Conservation (phyloP, 441 rosid genomes). For the Sinapis alba region DNA sequence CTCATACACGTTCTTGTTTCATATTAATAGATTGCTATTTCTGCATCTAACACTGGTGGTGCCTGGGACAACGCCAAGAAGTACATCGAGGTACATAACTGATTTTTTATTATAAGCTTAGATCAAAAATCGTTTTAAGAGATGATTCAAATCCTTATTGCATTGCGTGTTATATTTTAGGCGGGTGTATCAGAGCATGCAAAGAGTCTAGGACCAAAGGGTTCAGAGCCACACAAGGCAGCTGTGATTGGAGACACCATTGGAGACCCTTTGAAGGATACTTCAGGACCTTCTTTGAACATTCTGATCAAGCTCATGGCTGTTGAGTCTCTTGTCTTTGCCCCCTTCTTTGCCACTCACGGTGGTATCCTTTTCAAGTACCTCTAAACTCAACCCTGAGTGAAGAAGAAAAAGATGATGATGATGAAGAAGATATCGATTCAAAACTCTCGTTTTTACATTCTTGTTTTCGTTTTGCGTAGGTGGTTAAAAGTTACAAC, state of each 20-base stretch:
- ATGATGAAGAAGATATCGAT: slow-evolving; percentile 11
- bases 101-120: not conserved
- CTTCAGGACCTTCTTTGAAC: slow-evolving; percentile 75
- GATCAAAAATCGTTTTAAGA: not conserved
- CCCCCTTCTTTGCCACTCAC: slow-evolving; percentile 76
- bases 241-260: slow-evolving; percentile 79
- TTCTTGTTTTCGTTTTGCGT: slow-evolving; percentile 32
- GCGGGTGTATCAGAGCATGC: slow-evolving; percentile 71
- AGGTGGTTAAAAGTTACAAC: slow-evolving; percentile 32
- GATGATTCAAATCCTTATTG: not conserved
- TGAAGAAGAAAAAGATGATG: slow-evolving; percentile 14
- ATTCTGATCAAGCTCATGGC: slow-evolving; percentile 81
- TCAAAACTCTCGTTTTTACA: slow-evolving; percentile 27
- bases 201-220: slow-evolving; percentile 65
- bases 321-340: slow-evolving; percentile 73
- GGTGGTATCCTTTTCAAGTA: slow-evolving; percentile 67
- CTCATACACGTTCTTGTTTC: not conserved
- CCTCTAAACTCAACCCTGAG: slow-evolving; percentile 34
- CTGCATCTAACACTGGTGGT: slow-evolving; percentile 82
- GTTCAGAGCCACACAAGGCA: slow-evolving; percentile 74
- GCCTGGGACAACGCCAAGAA: slow-evolving; percentile 83
- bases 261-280: slow-evolving; percentile 77
- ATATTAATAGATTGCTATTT: slow-evolving; percentile 62
- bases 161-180: slow-evolving; percentile 23
- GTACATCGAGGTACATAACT: slow-evolving; percentile 57